phyloP scores from a whole-genome alignment of 805 yeast genomes.

The Henningerozyma blattae region DNA sequence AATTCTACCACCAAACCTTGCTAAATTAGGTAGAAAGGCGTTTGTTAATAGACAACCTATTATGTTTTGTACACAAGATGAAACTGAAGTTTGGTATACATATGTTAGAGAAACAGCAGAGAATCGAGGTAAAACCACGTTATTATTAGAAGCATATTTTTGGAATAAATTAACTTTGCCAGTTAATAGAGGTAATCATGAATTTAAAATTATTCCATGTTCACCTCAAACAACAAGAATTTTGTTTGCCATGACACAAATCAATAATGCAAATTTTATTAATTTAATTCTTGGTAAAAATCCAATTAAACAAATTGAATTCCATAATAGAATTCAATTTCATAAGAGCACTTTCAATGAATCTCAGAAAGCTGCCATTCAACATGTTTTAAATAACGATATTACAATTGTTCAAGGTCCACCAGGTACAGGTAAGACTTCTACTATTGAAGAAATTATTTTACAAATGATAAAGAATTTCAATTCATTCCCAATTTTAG shows the following conservation, averaged over 20 bases:
- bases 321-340: slow-evolving; percentile 41
- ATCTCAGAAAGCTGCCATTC: slow-evolving; percentile 45
- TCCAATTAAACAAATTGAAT: slow-evolving; percentile 42
- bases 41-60: slow-evolving; percentile 48
- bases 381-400: slow-evolving; percentile 38
- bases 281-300: slow-evolving; percentile 44
- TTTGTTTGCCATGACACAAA: slow-evolving; percentile 51
- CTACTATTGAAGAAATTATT: slow-evolving; percentile 53
- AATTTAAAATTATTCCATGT: slow-evolving; percentile 40
- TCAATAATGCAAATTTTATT: slow-evolving; percentile 39
- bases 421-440: slow-evolving; percentile 75
- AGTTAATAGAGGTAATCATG: slow-evolving; percentile 23
- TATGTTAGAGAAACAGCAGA: slow-evolving; percentile 33
- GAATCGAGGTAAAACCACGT: slow-evolving; percentile 20
- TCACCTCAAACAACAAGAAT: slow-evolving; percentile 53
- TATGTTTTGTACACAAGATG: slow-evolving; percentile 37
- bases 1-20: slow-evolving; percentile 38
- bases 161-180: slow-evolving; percentile 51
- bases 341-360: slow-evolving; percentile 40
- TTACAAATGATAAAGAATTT: slow-evolving; percentile 43
- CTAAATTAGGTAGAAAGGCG: slow-evolving; percentile 44
- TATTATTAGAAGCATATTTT: slow-evolving; percentile 39
- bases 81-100: slow-evolving; percentile 49
- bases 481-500: slow-evolving; percentile 50
- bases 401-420: slow-evolving; percentile 63